Conservation (phyloP, 2,329 filamentous ascomycete species). For the Neopestalotiopsis sp. region DNA sequence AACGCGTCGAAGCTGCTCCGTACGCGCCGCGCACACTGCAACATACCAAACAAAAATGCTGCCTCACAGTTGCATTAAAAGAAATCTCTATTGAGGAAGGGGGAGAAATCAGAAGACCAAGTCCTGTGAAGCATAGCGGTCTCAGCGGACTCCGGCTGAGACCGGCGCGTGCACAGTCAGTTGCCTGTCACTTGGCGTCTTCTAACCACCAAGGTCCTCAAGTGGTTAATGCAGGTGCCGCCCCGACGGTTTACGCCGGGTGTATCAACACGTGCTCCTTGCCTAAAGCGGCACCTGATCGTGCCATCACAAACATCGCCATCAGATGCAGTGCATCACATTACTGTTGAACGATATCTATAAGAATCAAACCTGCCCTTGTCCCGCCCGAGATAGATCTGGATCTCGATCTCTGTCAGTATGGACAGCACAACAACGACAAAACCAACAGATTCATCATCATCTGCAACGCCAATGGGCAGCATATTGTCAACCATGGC, state of each 20-base stretch:
- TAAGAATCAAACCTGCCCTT: background rate
- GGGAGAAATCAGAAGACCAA: background rate
- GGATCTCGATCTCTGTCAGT: background rate
- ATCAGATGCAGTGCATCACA: constrained; percentile 13
- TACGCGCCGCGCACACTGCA: background rate
- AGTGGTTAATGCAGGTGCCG: background rate
- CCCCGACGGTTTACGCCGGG: constrained; percentile 12
- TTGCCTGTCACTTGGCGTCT: background rate
- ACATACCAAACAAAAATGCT: background rate
- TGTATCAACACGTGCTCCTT: constrained; percentile 12
- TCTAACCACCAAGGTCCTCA: background rate
- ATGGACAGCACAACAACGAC: background rate
- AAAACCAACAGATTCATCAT: background rate
- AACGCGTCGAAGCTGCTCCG: background rate
- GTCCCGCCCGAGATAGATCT: background rate
- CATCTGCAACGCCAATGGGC: constrained; percentile 9
- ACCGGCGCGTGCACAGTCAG: constrained; percentile 12
- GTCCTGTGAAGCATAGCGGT: background rate
- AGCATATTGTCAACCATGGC: constrained; percentile 16
- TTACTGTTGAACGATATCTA: background rate
- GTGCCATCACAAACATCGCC: constrained; percentile 14
- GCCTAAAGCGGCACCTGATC: constrained; percentile 17
- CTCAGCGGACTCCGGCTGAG: constrained; percentile 15
- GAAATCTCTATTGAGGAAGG: background rate
- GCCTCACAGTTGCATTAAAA: background rate